Evolutionary conservation across 2,329 filamentous ascomycete species (phyloP).

Genomic region (Xylaria sp.): DNA sequence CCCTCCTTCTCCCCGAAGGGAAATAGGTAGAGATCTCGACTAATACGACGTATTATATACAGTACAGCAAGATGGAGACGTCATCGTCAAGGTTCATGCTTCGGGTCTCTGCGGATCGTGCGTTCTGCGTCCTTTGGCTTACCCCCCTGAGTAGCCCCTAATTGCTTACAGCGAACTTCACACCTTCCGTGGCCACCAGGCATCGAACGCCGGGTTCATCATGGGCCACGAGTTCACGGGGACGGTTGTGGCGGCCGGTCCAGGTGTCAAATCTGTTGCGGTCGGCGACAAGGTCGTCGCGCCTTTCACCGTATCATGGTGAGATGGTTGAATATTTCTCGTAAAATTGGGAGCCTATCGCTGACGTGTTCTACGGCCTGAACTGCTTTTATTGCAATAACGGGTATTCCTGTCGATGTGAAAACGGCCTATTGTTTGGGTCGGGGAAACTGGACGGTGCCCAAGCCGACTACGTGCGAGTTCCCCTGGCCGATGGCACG

Average conservation of each 20-base stretch:
- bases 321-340: slow-evolving; percentile 32
- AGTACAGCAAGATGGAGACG: slow-evolving; percentile 72
- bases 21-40: slow-evolving; percentile 9
- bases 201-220: slow-evolving; percentile 63
- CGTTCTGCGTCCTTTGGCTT: slow-evolving; percentile 35
- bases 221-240: slow-evolving; percentile 91
- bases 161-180: slow-evolving; percentile 70
- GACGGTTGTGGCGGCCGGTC: slow-evolving; percentile 67
- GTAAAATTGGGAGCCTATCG: neutral
- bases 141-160: neutral
- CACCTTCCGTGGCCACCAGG: slow-evolving; percentile 80
- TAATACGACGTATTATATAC: slow-evolving; percentile 20
- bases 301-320: slow-evolving; percentile 84
- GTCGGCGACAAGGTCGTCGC: slow-evolving; percentile 79
- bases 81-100: slow-evolving; percentile 81
- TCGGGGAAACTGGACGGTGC: slow-evolving; percentile 70
- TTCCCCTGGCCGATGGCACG: slow-evolving; percentile 80
- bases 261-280: slow-evolving; percentile 67
- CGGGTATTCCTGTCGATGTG: slow-evolving; percentile 77
- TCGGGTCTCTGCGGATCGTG: slow-evolving; percentile 89
- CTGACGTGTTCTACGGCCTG: slow-evolving; percentile 47
- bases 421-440: slow-evolving; percentile 71
- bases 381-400: slow-evolving; percentile 84
- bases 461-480: slow-evolving; percentile 80
- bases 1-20: slow-evolving; percentile 1